phyloP scores from a whole-genome alignment of 2,329 filamentous ascomycete genomes.

The Pseudogymnoascus sp. region DNA sequence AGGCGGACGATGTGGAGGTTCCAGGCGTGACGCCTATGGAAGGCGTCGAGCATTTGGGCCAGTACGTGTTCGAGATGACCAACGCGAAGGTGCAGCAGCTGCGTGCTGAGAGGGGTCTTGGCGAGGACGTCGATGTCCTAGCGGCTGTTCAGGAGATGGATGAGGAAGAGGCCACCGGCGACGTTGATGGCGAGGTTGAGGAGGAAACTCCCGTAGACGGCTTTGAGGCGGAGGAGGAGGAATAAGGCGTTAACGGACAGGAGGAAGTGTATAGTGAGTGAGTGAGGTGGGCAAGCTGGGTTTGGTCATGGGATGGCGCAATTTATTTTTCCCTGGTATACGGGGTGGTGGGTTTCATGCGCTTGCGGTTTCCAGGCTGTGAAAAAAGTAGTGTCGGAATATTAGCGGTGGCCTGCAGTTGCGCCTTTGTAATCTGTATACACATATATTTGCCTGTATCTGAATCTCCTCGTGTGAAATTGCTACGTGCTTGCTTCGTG shows the following conservation, averaged over 20 bases:
- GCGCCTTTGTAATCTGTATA: neutral
- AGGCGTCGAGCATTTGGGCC: constrained; percentile 83
- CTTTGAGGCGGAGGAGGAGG: constrained; percentile 5
- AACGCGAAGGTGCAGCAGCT: constrained; percentile 34
- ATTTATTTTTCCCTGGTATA: neutral
- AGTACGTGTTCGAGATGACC: constrained; percentile 97
- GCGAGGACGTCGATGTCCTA: neutral
- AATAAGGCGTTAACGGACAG: neutral
- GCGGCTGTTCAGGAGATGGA: neutral
- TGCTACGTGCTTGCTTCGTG: neutral
- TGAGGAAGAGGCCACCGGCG: neutral
- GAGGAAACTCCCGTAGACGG: neutral
- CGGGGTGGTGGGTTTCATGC: neutral
- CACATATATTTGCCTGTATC: neutral
- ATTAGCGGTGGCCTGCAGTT: neutral
- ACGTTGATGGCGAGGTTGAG: neutral
- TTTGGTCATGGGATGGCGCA: constrained; percentile 1
- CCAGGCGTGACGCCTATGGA: constrained; percentile 67
- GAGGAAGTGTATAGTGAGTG: neutral
- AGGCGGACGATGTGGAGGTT: constrained; percentile 40
- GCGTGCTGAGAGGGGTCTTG: neutral
- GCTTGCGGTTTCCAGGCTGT: neutral
- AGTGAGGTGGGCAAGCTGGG: neutral
- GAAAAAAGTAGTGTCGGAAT: constrained; percentile 3
- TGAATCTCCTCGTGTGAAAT: neutral